Base-by-base conservation (phyloP, 2,329 filamentous ascomycete species). In the Neospermospora avenae region DNA sequence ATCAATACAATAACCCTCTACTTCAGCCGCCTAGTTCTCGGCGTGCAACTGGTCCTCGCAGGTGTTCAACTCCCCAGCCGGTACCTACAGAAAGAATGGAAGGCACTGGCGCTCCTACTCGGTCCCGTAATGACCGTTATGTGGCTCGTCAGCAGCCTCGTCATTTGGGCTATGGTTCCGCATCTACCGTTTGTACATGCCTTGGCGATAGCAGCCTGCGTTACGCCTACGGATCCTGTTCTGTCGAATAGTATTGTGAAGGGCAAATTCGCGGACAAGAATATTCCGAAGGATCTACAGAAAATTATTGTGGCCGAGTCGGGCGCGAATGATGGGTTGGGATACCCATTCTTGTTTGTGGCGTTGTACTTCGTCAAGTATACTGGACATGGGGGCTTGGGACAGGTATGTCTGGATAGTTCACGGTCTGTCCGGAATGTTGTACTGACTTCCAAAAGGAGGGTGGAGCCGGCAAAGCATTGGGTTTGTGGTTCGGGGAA, bases 171-270 rank as follows among this genome's bases (percentile, higher is more conserved):
- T 0, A 75, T 96, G 63, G 84, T 93, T 1, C 90, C 90, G 0
- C 77, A 85, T 53, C 77, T 93, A 16, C 79, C 78, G 31, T 90
- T 95, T 65, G 78, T 96, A 1, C 88, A 95, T 66, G 89, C 93
- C 0, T 79, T 96, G 11, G 89, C 87, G 16, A 79, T 96, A 11
- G 92, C 86, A 1, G 89, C 92, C 0, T 96, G 92, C 70, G 86
- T 97, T n/a, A 95, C 93, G 2, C 93, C 92, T 0, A 96, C 93
- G 0, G 93, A 97, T 69, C 93, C 93, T 0, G 86, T 96, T 1
- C 75, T 96, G 39, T 93, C 89, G 16, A 93, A 95, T 65, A 89
- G 89, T 2, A 96, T 96, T 59, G 91, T 96, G 48, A 96, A 96
- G 77, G 92, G 92, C 34, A 93, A 90, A 68, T 97, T 96, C 71